A percentile compares a stretch with the other conserved stretches of the same genome.
Evolutionary conservation across 495 filamentous ascomycete species (phyloP).

Genomic region (Hypoxylon fuscum): DNA sequence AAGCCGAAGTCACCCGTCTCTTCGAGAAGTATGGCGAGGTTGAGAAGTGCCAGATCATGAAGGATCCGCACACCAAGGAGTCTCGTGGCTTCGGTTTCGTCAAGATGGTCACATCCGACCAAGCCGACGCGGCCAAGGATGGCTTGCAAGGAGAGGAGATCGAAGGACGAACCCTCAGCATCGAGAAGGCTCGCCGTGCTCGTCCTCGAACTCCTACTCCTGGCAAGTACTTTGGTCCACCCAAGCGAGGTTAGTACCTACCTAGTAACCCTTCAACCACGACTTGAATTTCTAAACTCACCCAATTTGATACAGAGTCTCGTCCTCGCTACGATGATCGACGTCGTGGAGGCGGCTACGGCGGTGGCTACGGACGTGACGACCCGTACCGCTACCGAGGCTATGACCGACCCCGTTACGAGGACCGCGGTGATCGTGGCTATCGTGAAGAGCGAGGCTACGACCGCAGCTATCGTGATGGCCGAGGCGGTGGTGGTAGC

Average conservation of each 20-base stretch:
- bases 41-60: conserved; percentile 99
- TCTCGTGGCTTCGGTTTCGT: conserved; percentile 99
- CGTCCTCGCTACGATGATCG: conserved; percentile 56
- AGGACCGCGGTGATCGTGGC: conserved; percentile 55
- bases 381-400: conserved; percentile 67
- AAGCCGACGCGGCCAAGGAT: conserved; percentile 96
- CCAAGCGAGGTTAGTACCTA: conserved; percentile 91
- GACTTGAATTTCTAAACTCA: no score
- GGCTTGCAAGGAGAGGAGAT: conserved; percentile 94
- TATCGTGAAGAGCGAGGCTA: conserved; percentile 58
- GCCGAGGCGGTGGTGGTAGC: conserved; percentile 62
- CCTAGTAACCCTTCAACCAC: no score
- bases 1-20: conserved; percentile 89
- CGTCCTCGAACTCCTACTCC: conserved; percentile 95
- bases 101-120: conserved; percentile 94
- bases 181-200: conserved; percentile 97
- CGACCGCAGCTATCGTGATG: conserved; percentile 61
- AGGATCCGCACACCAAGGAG: conserved; percentile 96
- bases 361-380: conserved; percentile 61
- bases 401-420: conserved; percentile 53
- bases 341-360: conserved; percentile 62
- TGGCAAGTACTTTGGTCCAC: conserved; percentile 98
- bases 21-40: conserved; percentile 99
- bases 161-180: conserved; percentile 95
- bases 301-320: no score